A percentile compares a stretch with the other conserved stretches of the same genome.
phyloP scores from a whole-genome alignment of 495 filamentous ascomycete species.

The Aspergillus affinis region DNA sequence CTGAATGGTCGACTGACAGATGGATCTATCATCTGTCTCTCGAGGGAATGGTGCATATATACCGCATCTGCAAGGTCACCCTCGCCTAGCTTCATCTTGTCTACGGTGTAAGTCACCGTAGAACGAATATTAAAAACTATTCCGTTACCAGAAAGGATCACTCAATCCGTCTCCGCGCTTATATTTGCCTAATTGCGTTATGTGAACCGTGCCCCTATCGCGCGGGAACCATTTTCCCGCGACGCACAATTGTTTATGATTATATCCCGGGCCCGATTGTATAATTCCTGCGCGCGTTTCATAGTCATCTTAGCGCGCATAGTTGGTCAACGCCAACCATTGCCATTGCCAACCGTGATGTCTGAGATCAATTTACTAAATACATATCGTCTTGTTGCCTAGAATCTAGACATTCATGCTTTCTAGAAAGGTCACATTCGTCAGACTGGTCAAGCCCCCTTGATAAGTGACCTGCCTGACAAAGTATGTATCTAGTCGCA shows the following conservation, averaged over 20 bases:
- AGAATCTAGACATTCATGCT: not conserved
- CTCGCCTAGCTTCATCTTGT: not conserved
- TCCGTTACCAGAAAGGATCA: no score
- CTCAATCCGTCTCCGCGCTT: not conserved
- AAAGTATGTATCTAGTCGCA: not conserved
- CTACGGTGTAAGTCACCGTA: no score
- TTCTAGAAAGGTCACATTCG: not conserved
- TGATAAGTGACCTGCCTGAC: not conserved
- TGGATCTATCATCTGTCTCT: no score
- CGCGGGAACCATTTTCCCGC: no score
- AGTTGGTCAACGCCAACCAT: not conserved
- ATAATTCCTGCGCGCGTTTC: not conserved
- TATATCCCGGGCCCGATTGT: no score
- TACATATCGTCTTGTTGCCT: not conserved
- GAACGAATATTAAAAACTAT: no score
- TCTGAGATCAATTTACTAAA: no score
- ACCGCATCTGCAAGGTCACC: not conserved
- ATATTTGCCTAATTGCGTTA: not conserved
- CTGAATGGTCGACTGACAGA: no score
- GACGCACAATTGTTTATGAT: no score
- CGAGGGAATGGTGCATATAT: no score
- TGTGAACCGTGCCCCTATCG: not conserved
- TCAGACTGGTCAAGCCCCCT: not conserved
- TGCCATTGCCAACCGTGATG: no score
- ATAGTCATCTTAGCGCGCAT: not conserved